Base-by-base conservation (phyloP, 163 green algal genomes). In the Smithsoniella earleae region DNA sequence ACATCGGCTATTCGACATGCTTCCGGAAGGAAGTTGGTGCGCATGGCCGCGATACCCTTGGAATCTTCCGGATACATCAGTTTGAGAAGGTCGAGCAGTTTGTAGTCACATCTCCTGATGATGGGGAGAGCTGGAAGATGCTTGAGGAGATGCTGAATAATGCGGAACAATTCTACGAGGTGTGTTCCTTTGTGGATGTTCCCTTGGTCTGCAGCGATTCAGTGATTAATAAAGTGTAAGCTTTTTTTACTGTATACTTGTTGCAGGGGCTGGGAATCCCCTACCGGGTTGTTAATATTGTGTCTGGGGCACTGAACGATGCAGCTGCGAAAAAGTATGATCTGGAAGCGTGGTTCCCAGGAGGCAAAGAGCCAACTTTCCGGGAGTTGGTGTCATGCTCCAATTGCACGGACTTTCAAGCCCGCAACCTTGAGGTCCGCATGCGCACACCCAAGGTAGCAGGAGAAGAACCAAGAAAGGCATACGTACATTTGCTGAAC, bases 51-150 rank as follows among this genome's bases (percentile, higher is more conserved):
- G 94, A 99, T 85, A 98, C 94, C 3, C 84, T 97, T 5, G 94
- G 94, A 77, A 98, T 99, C 77, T 99, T 98, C 90, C 87, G 89
- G 55, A 91, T 99, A 69, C 94, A 99, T 85, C 94, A 99, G 83
- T 99, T 99, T 85, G 94, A 99, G 77, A 99, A 99, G 83, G 89
- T 99, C 55, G 95, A 99, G 88, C 95, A 99, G 86, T 99, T 99
- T 80, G 83, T 90, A 62, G 90, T 98, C 40, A 87, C 83, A 45
- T 87, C 79, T 3, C 87, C 89, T 4, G 78, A 94, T 62, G 90
- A 88, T 75, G 87, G 93, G 75, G 81, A 84, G 37, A 92, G 81
- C 44, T 99, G 95, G 95, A 75, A 92, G 69, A 74, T 89, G 46
- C 87, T 96, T 80, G 93, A 97, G 62, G 87, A 97, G 81, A 97